These are phyloP conservation scores for Periconia sp. DNA, from an alignment of 2,329 filamentous ascomycete species.

Conservation along the genomic window DNA sequence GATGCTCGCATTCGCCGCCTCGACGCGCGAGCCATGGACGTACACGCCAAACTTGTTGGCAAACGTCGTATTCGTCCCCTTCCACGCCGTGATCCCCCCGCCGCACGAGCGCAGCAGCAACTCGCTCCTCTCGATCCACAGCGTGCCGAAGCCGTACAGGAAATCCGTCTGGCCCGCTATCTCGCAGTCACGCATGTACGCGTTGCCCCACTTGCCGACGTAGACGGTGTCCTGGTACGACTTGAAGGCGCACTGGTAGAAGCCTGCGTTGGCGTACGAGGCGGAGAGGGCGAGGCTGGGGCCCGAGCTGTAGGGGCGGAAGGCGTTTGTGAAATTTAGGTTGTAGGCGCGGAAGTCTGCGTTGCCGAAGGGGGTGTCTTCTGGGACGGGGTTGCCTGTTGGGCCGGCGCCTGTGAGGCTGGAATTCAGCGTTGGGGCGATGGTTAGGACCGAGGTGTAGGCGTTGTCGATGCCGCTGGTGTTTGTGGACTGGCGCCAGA, in stretches of 20 bases:
- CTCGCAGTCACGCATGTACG: slow-evolving; percentile 66
- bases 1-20: slow-evolving; percentile 60
- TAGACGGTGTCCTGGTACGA: slow-evolving; percentile 75
- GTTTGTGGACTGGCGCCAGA: slow-evolving; percentile 63
- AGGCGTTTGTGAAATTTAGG: slow-evolving; percentile 69
- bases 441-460: slow-evolving; percentile 65
- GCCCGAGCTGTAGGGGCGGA: slow-evolving; percentile 58
- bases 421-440: slow-evolving; percentile 68
- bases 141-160: slow-evolving; percentile 71
- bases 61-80: slow-evolving; percentile 70
- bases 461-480: slow-evolving; percentile 64
- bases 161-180: slow-evolving; percentile 73
- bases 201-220: slow-evolving; percentile 69
- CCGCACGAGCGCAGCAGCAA: slow-evolving; percentile 66
- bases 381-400: slow-evolving; percentile 66
- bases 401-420: slow-evolving; percentile 67
- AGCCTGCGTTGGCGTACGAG: slow-evolving; percentile 68
- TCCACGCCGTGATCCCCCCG: slow-evolving; percentile 73
- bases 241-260: slow-evolving; percentile 71
- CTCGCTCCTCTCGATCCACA: slow-evolving; percentile 63
- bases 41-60: slow-evolving; percentile 72
- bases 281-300: slow-evolving; percentile 67
- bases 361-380: slow-evolving; percentile 68
- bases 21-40: slow-evolving; percentile 61
- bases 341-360: slow-evolving; percentile 70